These are phyloP conservation scores for Colletotrichum noveboracense DNA, from an alignment of 2,329 filamentous ascomycete genomes.

Conservation along the genomic window DNA sequence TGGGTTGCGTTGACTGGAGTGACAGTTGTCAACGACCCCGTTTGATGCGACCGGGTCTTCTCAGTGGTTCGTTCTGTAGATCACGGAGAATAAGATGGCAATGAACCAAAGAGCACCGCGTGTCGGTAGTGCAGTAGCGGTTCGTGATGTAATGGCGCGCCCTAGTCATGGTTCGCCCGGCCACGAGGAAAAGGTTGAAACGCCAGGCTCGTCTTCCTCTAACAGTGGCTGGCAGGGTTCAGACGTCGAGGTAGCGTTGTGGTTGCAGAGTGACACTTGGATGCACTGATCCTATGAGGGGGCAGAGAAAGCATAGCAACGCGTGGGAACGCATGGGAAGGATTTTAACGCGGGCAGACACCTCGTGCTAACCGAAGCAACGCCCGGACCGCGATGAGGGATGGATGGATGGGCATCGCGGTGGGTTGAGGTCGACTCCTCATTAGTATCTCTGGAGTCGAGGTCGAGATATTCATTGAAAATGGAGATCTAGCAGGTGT, in stretches of 20 bases:
- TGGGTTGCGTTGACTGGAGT: background rate
- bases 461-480: background rate
- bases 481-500: background rate
- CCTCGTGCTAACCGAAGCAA: background rate
- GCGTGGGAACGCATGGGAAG: background rate
- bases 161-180: background rate
- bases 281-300: constrained; percentile 1
- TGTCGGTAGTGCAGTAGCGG: background rate
- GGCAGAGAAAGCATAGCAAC: background rate
- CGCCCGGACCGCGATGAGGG: background rate
- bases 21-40: background rate
- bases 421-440: background rate
- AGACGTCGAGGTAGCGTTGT: background rate
- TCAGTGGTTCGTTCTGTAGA: background rate
- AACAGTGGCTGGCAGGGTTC: constrained; percentile 17
- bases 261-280: background rate
- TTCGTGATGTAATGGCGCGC: constrained; percentile 1
- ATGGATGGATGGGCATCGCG: background rate
- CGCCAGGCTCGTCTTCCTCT: constrained; percentile 13
- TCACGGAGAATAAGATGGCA: background rate
- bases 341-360: background rate
- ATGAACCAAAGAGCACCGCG: background rate
- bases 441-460: background rate
- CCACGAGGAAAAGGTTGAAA: constrained; percentile 7
- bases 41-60: background rate